Evolutionary conservation across 2,329 filamentous ascomycete genomes (phyloP).

Genomic region (Colletotrichum salicis): DNA sequence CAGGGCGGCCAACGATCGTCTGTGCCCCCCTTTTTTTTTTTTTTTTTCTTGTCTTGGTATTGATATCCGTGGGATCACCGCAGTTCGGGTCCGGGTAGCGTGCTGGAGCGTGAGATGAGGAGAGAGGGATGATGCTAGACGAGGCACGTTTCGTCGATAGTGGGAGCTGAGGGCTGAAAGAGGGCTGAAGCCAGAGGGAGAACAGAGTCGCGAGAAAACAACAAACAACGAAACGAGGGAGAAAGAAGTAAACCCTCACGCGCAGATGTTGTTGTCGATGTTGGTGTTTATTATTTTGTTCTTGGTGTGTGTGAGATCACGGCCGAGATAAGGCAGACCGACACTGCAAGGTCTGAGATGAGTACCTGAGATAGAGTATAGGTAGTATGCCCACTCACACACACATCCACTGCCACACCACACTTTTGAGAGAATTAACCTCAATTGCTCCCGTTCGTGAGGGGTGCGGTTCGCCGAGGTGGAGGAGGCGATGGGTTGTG

Average conservation of each 20-base stretch:
- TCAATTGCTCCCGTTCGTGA: not conserved
- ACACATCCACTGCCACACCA: not conserved
- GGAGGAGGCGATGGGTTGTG: not conserved
- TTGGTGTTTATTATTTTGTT: slow-evolving; percentile 4
- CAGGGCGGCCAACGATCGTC: not conserved
- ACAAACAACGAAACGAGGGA: not conserved
- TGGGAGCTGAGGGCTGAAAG: not conserved
- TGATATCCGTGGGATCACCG: not conserved
- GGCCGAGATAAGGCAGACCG: slow-evolving; percentile 19
- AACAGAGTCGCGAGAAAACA: not conserved
- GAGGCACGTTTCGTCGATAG: slow-evolving; percentile 29
- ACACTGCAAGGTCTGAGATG: slow-evolving; percentile 11
- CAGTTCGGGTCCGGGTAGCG: not conserved
- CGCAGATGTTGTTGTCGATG: not conserved
- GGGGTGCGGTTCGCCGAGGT: not conserved
- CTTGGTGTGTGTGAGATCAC: not conserved
- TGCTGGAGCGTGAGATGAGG: not conserved
- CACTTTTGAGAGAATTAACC: not conserved
- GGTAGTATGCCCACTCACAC: too few species aligned
- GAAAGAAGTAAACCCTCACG: not conserved
- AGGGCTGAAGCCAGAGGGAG: not conserved
- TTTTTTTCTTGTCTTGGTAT: not conserved
- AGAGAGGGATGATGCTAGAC: slow-evolving; percentile 20
- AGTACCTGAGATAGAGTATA: slow-evolving; percentile 5
- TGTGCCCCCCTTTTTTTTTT: not conserved